Conservation (phyloP, 2,329 filamentous ascomycete species). For the Exophiala phaeomuriformis region DNA sequence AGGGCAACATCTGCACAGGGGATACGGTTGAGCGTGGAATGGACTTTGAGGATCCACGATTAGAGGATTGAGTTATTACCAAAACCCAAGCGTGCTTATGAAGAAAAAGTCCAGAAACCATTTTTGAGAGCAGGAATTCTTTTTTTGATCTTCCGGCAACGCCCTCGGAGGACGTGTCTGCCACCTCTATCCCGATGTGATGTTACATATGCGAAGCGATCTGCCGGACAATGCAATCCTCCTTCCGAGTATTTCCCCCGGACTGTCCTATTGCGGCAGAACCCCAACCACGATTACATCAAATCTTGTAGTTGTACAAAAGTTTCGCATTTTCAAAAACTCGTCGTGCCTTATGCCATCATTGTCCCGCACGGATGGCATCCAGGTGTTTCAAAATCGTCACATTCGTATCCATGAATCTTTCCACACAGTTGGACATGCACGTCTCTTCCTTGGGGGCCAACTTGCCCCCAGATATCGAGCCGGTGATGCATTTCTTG, state of each 20-base stretch:
- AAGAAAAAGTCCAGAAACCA: conserved; percentile 1
- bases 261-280: too few species aligned
- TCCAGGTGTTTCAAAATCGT: conserved; percentile 81
- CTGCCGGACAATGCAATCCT: neutral
- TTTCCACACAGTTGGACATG: conserved; percentile 84
- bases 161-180: conserved; percentile 9
- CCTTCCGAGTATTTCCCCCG: too few species aligned
- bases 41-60: conserved; percentile 1
- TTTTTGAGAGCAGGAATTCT: conserved; percentile 16
- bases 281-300: too few species aligned
- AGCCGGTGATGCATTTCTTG: conserved; percentile 79
- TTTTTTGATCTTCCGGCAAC: neutral
- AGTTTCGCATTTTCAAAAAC: neutral
- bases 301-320: conserved; percentile 8
- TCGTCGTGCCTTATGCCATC: conserved; percentile 4
- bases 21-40: conserved; percentile 30
- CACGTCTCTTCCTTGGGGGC: conserved; percentile 74
- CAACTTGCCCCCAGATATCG: conserved; percentile 63
- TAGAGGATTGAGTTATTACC: conserved; percentile 36
- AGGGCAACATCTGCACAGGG: conserved; percentile 29
- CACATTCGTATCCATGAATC: conserved; percentile 84
- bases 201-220: neutral
- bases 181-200: neutral
- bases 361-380: conserved; percentile 45
- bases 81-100: conserved; percentile 25